A percentile compares a stretch with the other conserved stretches of the same genome.
These are phyloP conservation scores for Aspergillus sp. DNA, from an alignment of 2,329 filamentous ascomycete species.

Conservation along the genomic window DNA sequence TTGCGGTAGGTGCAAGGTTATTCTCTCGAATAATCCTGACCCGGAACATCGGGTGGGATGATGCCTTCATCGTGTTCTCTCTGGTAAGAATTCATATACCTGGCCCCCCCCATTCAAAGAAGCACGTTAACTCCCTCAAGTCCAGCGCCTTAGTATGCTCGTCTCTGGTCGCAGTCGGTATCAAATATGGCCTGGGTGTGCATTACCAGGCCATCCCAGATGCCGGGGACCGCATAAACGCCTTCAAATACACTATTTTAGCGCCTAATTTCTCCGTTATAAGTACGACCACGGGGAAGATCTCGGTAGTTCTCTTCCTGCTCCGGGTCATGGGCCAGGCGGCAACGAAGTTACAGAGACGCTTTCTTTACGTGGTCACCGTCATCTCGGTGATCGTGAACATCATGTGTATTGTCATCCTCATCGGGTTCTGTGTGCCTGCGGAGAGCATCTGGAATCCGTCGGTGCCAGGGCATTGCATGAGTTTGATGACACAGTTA, in stretches of 20 bases:
- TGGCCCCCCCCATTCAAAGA: too few species aligned
- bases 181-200: not conserved
- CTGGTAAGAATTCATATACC: not conserved
- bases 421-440: not conserved
- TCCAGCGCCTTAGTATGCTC: not conserved
- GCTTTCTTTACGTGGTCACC: not conserved
- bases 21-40: constrained; percentile 1
- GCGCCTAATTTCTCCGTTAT: not conserved
- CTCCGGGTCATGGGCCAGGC: not conserved
- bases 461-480: not conserved
- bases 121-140: not conserved
- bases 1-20: constrained; percentile 1
- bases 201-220: not conserved
- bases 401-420: not conserved
- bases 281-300: not conserved
- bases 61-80: constrained; percentile 4
- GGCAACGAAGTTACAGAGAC: not conserved
- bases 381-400: not conserved
- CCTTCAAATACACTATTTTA: not conserved
- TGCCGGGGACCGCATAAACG: not conserved
- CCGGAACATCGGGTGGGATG: constrained; percentile 6
- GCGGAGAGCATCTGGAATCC: not conserved
- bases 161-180: not conserved
- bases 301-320: not conserved
- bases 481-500: not conserved